Evolutionary conservation across 1,139 yeast species (phyloP).

Genomic region (Hyphopichia fennica): DNA sequence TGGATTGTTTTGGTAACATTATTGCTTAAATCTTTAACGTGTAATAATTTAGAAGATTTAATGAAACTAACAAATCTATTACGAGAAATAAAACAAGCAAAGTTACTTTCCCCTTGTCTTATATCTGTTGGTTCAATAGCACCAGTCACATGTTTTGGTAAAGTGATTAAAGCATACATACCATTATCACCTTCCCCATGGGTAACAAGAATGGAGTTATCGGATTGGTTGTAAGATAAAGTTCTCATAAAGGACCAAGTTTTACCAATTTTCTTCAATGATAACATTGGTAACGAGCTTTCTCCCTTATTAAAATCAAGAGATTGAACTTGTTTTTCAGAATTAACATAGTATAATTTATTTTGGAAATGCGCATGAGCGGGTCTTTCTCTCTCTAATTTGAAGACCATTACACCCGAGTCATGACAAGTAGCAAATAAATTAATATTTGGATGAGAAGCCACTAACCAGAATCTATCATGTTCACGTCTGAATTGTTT

Average conservation of each 20-base stretch:
- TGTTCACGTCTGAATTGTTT: slow-evolving; percentile 93
- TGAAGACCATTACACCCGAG: slow-evolving; percentile 97
- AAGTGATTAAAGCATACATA: slow-evolving; percentile 69
- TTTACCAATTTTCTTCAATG: slow-evolving; percentile 81
- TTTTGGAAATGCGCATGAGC: slow-evolving; percentile 75
- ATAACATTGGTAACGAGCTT: slow-evolving; percentile 74
- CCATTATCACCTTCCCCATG: slow-evolving; percentile 66
- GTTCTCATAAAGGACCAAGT: slow-evolving; percentile 85
- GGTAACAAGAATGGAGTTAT: slow-evolving; percentile 80
- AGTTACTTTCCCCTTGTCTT: slow-evolving; percentile 77
- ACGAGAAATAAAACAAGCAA: slow-evolving; percentile 89
- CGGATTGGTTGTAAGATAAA: slow-evolving; percentile 89
- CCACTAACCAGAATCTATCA: slow-evolving; percentile 93
- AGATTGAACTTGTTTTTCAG: slow-evolving; percentile 82
- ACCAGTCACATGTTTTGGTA: slow-evolving; percentile 89
- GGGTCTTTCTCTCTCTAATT: slow-evolving; percentile 96
- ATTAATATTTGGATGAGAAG: slow-evolving; percentile 86
- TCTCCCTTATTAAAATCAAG: slow-evolving; percentile 66
- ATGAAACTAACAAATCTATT: slow-evolving; percentile 87
- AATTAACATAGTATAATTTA: slow-evolving; percentile 71
- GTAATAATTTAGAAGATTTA: slow-evolving; percentile 63
- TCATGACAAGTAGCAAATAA: slow-evolving; percentile 97
- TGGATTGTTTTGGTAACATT: slow-evolving; percentile 78
- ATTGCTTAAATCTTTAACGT: slow-evolving; percentile 82
- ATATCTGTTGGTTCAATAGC: slow-evolving; percentile 86